phyloP scores from a whole-genome alignment of 805 yeast genomes.

The Lipomyces sp. region DNA sequence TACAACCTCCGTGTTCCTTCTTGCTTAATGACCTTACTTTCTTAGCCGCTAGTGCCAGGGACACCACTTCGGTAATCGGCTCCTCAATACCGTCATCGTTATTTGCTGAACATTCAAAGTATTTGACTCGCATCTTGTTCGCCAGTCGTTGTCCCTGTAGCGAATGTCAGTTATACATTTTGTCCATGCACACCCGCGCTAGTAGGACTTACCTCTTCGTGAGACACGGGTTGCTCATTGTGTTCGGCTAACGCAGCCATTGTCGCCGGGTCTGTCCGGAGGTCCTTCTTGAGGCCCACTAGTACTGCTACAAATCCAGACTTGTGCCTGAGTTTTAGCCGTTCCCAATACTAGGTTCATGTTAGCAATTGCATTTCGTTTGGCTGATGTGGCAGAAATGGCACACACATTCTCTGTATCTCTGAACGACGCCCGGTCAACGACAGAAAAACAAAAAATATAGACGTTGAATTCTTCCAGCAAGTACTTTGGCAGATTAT shows the following conservation, averaged over 20 bases:
- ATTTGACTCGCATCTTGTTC: neutral
- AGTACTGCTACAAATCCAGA: neutral
- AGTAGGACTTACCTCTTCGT: neutral
- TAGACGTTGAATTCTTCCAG: slow-evolving; percentile 1
- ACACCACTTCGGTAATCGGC: neutral
- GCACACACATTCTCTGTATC: neutral
- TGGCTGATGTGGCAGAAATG: neutral
- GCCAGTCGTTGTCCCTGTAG: slow-evolving; percentile 4
- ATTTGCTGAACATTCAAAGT: neutral
- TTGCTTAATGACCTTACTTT: neutral
- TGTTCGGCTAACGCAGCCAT: neutral
- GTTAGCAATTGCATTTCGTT: neutral
- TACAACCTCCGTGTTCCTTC: neutral
- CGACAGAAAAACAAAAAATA: neutral
- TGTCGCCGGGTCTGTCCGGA: neutral
- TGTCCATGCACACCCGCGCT: too few relatives aligned
- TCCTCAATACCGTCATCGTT: neutral
- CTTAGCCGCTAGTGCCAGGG: neutral
- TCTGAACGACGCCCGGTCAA: neutral
- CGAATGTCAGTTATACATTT: neutral
- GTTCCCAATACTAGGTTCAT: neutral
- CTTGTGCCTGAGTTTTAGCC: neutral
- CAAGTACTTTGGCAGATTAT: neutral
- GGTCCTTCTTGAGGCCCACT: slow-evolving; percentile 1
- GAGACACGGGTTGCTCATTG: neutral